phyloP scores from a whole-genome alignment of 1,284 basidiomycete genomes.

The Ustilago xerochloae region DNA sequence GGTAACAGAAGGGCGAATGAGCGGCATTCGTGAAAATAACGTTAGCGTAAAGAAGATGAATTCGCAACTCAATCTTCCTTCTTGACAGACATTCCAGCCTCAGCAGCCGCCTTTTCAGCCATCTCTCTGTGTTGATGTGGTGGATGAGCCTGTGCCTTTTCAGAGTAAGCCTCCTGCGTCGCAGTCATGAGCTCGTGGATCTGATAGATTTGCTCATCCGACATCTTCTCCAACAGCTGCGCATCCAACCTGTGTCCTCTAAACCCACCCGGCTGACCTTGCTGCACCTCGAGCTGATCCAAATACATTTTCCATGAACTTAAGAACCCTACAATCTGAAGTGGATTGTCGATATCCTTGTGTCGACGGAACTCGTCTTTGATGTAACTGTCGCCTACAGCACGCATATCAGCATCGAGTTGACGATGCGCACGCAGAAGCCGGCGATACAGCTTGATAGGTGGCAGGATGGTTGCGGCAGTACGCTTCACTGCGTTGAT shows the following conservation, averaged over 20 bases:
- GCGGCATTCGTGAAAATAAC: not conserved
- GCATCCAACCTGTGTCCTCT: conserved; percentile 54
- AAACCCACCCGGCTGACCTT: conserved; percentile 37
- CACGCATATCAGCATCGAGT: conserved; percentile 65
- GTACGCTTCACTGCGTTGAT: conserved; percentile 39
- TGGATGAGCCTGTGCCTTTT: conserved; percentile 44
- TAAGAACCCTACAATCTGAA: conserved; percentile 66
- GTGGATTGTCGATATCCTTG: conserved; percentile 60
- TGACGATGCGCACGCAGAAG: conserved; percentile 62
- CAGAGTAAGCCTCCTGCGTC: conserved; percentile 57
- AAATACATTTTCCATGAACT: conserved; percentile 68
- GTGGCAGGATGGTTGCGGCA: conserved; percentile 57
- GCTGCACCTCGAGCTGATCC: conserved; percentile 57
- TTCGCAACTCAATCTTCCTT: conserved; percentile 29
- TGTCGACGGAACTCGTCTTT: conserved; percentile 67
- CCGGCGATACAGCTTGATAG: conserved; percentile 63
- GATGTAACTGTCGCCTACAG: conserved; percentile 67
- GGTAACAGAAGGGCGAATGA: not conserved
- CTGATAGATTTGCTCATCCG: conserved; percentile 68
- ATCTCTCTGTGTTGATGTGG: conserved; percentile 31
- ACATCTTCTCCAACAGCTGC: conserved; percentile 60
- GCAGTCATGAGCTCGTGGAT: conserved; percentile 66
- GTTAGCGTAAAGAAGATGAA: not conserved
- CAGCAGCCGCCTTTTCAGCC: conserved; percentile 42
- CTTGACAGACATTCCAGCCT: conserved; percentile 44